Percentiles rank a stretch among this genome's conserved stretches.
Conservation (phyloP, 1,284 basidiomycete species). For the Apiotrichum gamsii region DNA sequence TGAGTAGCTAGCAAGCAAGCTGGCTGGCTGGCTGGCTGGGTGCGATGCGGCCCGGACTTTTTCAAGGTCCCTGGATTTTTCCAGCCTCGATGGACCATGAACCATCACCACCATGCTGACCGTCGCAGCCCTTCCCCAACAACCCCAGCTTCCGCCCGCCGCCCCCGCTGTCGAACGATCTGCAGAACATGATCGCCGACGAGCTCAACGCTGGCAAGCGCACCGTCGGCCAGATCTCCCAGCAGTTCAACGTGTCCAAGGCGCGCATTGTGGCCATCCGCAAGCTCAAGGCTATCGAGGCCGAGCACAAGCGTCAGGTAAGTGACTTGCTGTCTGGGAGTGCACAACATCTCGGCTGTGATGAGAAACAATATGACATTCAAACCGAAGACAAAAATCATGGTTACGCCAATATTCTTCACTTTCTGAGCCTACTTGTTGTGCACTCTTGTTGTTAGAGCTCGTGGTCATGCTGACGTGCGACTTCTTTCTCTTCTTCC, state of each 20-base stretch:
- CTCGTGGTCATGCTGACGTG: conserved; percentile 27
- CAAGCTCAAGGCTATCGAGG: conserved; percentile 44
- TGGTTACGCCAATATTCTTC: conserved; percentile 47
- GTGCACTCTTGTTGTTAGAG: background rate
- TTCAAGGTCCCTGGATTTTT: no score
- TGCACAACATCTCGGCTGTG: background rate
- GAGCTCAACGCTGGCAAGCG: conserved; percentile 21
- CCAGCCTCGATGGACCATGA: no score
- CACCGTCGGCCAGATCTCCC: conserved; percentile 32
- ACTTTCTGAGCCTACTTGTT: conserved; percentile 41
- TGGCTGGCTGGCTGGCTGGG: no score
- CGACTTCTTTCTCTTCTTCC: conserved; percentile 4
- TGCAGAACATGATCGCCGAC: conserved; percentile 31
- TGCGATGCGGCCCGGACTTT: no score
- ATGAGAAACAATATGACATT: conserved; percentile 41
- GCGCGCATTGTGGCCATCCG: conserved; percentile 41
- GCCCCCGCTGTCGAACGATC: conserved; percentile 40
- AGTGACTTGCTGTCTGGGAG: conserved; percentile 12
- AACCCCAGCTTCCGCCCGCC: conserved; percentile 46
- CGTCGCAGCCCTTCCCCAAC: conserved; percentile 38
- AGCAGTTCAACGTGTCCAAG: conserved; percentile 40
- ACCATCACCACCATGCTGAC: no score
- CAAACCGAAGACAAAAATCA: conserved; percentile 43
- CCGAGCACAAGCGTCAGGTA: conserved; percentile 41
- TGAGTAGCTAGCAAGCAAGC: no score